Evolutionary conservation across 805 yeast genomes (phyloP).

Genomic region (Yarrowia sp.): DNA sequence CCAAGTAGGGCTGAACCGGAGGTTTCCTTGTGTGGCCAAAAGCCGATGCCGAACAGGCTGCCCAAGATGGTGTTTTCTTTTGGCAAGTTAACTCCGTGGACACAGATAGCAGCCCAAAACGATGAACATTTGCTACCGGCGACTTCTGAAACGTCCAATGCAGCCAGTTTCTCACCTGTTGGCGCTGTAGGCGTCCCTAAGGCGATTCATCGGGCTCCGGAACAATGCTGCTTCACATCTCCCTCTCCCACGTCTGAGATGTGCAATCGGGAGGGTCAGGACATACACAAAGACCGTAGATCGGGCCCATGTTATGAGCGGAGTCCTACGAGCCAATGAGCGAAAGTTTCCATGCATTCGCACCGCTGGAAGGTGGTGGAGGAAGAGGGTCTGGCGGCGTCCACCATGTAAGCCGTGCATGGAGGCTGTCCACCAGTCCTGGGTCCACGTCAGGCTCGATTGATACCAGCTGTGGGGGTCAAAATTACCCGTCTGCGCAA

Average conservation of each 20-base stretch:
- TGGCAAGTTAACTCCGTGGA: no score
- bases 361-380: background rate
- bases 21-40: background rate
- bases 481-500: background rate
- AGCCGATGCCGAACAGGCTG: background rate
- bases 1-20: background rate
- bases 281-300: background rate
- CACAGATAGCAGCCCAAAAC: no score
- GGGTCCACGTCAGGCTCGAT: no score
- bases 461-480: background rate
- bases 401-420: background rate
- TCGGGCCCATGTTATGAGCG: background rate
- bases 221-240: no score
- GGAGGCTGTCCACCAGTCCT: background rate
- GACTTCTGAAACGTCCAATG: no score
- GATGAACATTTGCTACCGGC: no score
- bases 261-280: background rate
- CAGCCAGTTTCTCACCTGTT: no score
- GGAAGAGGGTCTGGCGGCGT: constrained; percentile 1
- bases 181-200: no score
- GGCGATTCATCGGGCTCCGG: no score
- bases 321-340: background rate
- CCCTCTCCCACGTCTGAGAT: background rate
- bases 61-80: no score
- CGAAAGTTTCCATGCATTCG: background rate